phyloP scores from a whole-genome alignment of 805 yeast species.

The Lipomyces chichibuensis region DNA sequence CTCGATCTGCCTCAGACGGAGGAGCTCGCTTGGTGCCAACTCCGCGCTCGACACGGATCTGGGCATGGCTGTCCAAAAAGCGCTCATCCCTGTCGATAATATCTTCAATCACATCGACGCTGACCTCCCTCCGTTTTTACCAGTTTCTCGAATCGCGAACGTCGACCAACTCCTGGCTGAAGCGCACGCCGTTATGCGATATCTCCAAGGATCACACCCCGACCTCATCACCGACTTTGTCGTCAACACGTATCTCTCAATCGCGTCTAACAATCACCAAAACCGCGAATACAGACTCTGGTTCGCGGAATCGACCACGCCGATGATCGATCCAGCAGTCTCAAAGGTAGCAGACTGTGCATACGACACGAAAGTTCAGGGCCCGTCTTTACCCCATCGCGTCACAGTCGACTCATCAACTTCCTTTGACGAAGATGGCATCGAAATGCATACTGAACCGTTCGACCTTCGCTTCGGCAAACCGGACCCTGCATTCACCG shows the following conservation, averaged over 20 bases:
- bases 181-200: constrained; percentile 74
- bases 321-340: constrained; percentile 45
- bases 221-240: constrained; percentile 49
- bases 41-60: constrained; percentile 10
- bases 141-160: constrained; percentile 52
- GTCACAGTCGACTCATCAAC: background rate
- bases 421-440: background rate
- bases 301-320: constrained; percentile 49
- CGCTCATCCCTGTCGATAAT: constrained; percentile 16
- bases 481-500: constrained; percentile 18
- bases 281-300: constrained; percentile 28
- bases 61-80: constrained; percentile 8
- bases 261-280: constrained; percentile 64
- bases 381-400: constrained; percentile 6
- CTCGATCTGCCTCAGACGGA: constrained; percentile 21
- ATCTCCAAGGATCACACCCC: constrained; percentile 52
- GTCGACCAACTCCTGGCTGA: constrained; percentile 63
- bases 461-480: background rate
- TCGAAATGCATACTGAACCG: background rate
- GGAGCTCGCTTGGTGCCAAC: background rate
- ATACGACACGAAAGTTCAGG: constrained; percentile 21
- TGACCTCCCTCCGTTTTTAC: constrained; percentile 67
- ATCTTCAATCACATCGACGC: constrained; percentile 4
- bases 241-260: constrained; percentile 56
- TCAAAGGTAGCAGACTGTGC: constrained; percentile 46